These are phyloP conservation scores for Backusella macrospora DNA, from an alignment of 192 early-diverging fungal species.

Conservation along the genomic window DNA sequence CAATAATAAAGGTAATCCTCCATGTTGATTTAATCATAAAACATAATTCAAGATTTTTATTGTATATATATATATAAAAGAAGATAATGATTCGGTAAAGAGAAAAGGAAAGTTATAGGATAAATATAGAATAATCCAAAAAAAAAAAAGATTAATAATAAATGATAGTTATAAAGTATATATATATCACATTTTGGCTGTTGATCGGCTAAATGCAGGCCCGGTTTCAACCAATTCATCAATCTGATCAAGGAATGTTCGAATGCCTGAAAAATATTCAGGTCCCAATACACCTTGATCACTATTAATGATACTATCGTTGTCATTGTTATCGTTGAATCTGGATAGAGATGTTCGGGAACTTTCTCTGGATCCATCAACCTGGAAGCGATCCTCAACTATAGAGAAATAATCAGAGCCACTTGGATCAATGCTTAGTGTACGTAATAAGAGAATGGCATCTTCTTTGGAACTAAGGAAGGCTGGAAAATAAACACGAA, in stretches of 20 bases:
- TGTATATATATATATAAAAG: background rate
- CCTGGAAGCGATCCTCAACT: slow-evolving; percentile 15
- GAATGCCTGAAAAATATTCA: slow-evolving; percentile 42
- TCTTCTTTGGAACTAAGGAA: background rate
- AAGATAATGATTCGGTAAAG: background rate
- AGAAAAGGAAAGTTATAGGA: slow-evolving; percentile 11
- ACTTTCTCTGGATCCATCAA: background rate
- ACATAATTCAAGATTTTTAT: background rate
- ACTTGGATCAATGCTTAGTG: background rate
- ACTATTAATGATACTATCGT: background rate
- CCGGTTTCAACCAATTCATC: slow-evolving; percentile 41
- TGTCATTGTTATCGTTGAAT: background rate
- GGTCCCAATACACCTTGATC: slow-evolving; percentile 22
- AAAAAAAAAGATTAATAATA: background rate
- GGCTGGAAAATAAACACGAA: slow-evolving; percentile 14
- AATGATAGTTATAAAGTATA: background rate
- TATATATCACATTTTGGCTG: background rate
- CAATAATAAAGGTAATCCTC: background rate
- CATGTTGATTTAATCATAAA: background rate
- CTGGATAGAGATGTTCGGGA: background rate
- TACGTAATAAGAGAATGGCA: background rate
- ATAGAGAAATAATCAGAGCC: slow-evolving; percentile 9
- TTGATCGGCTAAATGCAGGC: slow-evolving; percentile 13
- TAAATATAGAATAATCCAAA: background rate
- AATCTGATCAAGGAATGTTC: slow-evolving; percentile 39